phyloP scores from a whole-genome alignment of 768 basidiomycete genomes.

The Porphyrellus cyaneotinctus region DNA sequence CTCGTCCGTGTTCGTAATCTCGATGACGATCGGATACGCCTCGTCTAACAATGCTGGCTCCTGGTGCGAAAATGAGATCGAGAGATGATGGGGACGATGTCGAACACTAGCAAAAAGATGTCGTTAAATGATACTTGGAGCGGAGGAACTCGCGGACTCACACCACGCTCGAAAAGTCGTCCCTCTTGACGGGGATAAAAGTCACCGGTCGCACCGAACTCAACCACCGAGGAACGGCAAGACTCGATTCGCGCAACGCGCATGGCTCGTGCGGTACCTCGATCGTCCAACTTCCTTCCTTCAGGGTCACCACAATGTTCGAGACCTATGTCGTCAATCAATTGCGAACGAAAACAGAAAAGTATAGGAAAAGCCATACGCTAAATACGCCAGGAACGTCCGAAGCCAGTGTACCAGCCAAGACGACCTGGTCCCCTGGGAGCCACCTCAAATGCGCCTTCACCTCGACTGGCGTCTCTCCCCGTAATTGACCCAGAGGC shows the following conservation, averaged over 20 bases:
- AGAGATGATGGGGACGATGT: slow-evolving; percentile 56
- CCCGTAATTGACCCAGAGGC: slow-evolving; percentile 45
- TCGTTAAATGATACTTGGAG: neutral
- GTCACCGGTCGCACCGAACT: slow-evolving; percentile 48
- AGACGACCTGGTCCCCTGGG: slow-evolving; percentile 47
- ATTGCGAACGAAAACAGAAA: neutral
- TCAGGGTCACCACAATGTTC: slow-evolving; percentile 51
- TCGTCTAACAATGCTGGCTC: slow-evolving; percentile 79
- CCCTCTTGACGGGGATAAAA: slow-evolving; percentile 50
- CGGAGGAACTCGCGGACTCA: slow-evolving; percentile 30
- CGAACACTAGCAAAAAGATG: slow-evolving; percentile 44
- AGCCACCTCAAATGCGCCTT: slow-evolving; percentile 55
- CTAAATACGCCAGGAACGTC: slow-evolving; percentile 47
- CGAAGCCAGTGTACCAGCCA: slow-evolving; percentile 58
- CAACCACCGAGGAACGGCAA: slow-evolving; percentile 49
- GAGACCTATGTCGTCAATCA: slow-evolving; percentile 21
- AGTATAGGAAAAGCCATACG: slow-evolving; percentile 35
- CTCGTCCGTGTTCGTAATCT: slow-evolving; percentile 69
- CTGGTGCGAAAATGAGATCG: slow-evolving; percentile 52
- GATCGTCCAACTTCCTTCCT: slow-evolving; percentile 63
- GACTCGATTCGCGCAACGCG: slow-evolving; percentile 31
- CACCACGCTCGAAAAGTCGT: slow-evolving; percentile 44
- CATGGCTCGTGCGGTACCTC: slow-evolving; percentile 53
- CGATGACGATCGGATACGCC: slow-evolving; percentile 66
- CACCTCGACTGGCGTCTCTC: slow-evolving; percentile 24